Percentiles rank a stretch among this genome's conserved stretches.
These are phyloP conservation scores for Chytridium lagenaria DNA, from an alignment of 371 early-diverging fungal genomes.

Conservation along the genomic window DNA sequence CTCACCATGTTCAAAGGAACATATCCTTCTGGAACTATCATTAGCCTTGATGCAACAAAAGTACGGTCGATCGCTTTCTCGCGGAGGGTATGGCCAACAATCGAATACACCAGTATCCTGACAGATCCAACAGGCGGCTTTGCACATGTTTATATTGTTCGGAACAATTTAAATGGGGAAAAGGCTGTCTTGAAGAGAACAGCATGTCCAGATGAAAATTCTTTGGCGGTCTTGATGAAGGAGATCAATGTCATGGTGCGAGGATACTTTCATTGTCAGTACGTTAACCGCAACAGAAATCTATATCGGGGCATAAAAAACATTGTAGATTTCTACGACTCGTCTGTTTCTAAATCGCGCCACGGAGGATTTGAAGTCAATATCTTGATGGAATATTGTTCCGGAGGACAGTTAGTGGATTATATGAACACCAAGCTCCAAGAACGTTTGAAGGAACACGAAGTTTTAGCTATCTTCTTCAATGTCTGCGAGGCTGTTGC, in stretches of 20 bases:
- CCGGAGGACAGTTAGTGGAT: constrained; percentile 85
- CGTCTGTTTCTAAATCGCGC: constrained; percentile 50
- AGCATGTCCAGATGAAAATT: constrained; percentile 72
- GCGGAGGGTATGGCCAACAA: constrained; percentile 52
- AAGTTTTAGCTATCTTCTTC: constrained; percentile 84
- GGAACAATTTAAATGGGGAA: constrained; percentile 59
- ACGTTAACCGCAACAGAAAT: constrained; percentile 54
- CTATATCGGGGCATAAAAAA: constrained; percentile 79
- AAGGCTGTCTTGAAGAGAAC: constrained; percentile 79
- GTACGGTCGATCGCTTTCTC: constrained; percentile 52
- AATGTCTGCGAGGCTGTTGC: constrained; percentile 89
- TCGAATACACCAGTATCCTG: no score
- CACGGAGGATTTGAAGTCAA: constrained; percentile 76
- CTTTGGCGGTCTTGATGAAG: constrained; percentile 66
- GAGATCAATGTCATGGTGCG: constrained; percentile 82
- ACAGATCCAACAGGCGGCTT: constrained; percentile 68
- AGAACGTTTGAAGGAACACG: constrained; percentile 75
- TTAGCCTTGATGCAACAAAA: constrained; percentile 33
- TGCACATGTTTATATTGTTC: constrained; percentile 86
- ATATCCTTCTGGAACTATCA: constrained; percentile 40
- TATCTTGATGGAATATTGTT: constrained; percentile 91
- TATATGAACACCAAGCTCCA: constrained; percentile 82
- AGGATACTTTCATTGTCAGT: background rate
- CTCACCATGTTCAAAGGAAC: constrained; percentile 32
- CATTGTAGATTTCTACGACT: constrained; percentile 81